A percentile compares a stretch with the other conserved stretches of the same genome.
phyloP scores from a whole-genome alignment of 176 grass and related monocot genomes.

The Musa acuminata region DNA sequence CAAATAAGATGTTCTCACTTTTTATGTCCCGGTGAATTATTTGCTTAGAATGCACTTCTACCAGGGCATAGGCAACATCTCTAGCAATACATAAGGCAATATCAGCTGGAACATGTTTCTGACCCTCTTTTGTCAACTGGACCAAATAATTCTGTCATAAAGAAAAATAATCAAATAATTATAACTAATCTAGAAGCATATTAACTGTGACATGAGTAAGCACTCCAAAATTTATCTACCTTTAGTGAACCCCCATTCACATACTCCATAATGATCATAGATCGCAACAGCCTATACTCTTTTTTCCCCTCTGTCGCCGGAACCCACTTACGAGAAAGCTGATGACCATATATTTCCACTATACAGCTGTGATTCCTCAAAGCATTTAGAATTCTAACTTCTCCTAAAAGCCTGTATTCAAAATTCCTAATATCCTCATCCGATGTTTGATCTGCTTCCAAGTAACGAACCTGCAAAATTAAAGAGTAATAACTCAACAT shows the following conservation, averaged over 20 bases:
- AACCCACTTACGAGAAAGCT: slow-evolving; percentile 89
- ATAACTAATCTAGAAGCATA: neutral
- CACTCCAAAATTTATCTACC: slow-evolving; percentile 31
- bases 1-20: slow-evolving; percentile 86
- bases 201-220: neutral
- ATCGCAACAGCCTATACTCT: slow-evolving; percentile 76
- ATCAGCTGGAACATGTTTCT: slow-evolving; percentile 55
- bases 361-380: slow-evolving; percentile 77
- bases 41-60: slow-evolving; percentile 70
- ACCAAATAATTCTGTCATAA: slow-evolving; percentile 58
- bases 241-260: slow-evolving; percentile 88
- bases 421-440: slow-evolving; percentile 58
- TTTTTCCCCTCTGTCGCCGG: slow-evolving; percentile 39
- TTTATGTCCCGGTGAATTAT: slow-evolving; percentile 97
- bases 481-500: neutral
- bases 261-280: slow-evolving; percentile 85
- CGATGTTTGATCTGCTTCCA: slow-evolving; percentile 44
- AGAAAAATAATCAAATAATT: neutral
- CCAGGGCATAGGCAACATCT: slow-evolving; percentile 70
- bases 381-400: slow-evolving; percentile 86
- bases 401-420: slow-evolving; percentile 70
- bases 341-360: slow-evolving; percentile 88
- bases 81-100: slow-evolving; percentile 63
- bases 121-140: slow-evolving; percentile 55
- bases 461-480: slow-evolving; percentile 45